These are phyloP conservation scores for Aspergillus neotritici DNA, from an alignment of 2,329 filamentous ascomycete genomes.

Conservation along the genomic window DNA sequence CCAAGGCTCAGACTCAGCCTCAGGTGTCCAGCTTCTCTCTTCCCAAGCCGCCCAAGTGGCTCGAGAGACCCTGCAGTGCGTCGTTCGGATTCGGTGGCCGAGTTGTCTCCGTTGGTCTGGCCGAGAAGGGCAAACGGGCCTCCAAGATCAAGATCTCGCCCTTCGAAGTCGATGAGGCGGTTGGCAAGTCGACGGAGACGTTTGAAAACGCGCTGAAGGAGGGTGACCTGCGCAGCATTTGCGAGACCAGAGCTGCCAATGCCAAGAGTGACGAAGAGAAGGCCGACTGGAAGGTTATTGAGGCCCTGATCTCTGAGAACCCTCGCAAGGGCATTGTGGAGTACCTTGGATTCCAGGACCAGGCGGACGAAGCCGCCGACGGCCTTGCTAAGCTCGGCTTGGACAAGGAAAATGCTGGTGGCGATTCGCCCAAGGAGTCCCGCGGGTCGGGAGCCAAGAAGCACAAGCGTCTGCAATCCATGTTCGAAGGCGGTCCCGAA, in stretches of 20 bases:
- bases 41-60: conserved; percentile 80
- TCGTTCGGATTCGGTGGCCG: conserved; percentile 96
- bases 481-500: conserved; percentile 70
- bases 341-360: conserved; percentile 77
- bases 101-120: conserved; percentile 65
- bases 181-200: conserved; percentile 75
- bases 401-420: conserved; percentile 41
- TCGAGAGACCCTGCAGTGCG: conserved; percentile 75
- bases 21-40: conserved; percentile 87
- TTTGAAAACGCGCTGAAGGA: conserved; percentile 78
- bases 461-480: conserved; percentile 63
- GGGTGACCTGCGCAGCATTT: conserved; percentile 73
- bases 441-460: conserved; percentile 47
- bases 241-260: conserved; percentile 67
- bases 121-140: conserved; percentile 57
- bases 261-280: conserved; percentile 85
- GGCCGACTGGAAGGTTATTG: conserved; percentile 91
- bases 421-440: conserved; percentile 45
- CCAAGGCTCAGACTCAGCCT: conserved; percentile 83
- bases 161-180: conserved; percentile 81
- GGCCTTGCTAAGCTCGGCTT: conserved; percentile 39
- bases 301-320: conserved; percentile 77
- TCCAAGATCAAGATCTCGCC: conserved; percentile 79
- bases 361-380: conserved; percentile 47
- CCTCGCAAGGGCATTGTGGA: conserved; percentile 81